Percentiles rank a stretch among this genome's conserved stretches.
phyloP scores from a whole-genome alignment of 2,329 filamentous ascomycete species.

The Lachnellula subtilissima region DNA sequence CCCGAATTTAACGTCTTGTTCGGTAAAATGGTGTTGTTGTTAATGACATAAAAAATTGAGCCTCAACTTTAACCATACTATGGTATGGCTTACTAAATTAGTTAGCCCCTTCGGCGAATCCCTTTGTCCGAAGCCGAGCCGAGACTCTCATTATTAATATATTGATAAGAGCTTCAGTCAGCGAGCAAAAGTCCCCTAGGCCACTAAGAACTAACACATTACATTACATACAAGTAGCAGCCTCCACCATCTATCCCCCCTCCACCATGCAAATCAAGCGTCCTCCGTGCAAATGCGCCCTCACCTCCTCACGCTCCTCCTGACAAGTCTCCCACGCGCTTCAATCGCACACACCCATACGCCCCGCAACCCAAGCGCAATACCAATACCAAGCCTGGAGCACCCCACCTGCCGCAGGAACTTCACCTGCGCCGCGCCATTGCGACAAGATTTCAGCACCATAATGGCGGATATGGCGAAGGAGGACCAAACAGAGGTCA shows the following conservation, averaged over 20 bases:
- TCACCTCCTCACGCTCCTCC: constrained; percentile 4
- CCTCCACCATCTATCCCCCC: neutral
- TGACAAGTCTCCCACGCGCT: constrained; percentile 1
- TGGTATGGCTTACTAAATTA: too few species aligned
- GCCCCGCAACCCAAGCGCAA: neutral
- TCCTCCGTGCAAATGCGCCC: constrained; percentile 3
- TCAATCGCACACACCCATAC: neutral
- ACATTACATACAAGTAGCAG: neutral
- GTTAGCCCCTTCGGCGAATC: too few species aligned
- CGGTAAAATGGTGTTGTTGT: too few species aligned
- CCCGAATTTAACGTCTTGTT: too few species aligned
- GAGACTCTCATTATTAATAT: too few species aligned
- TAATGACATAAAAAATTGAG: too few species aligned
- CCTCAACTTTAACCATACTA: too few species aligned
- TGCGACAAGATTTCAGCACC: constrained; percentile 7
- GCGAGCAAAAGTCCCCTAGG: too few species aligned
- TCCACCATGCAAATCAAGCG: neutral
- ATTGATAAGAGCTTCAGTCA: too few species aligned
- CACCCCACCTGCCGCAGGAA: constrained; percentile 15
- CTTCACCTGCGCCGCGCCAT: constrained; percentile 13
- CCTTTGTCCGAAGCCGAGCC: too few species aligned
- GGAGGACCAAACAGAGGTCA: constrained; percentile 23
- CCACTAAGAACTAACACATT: neutral
- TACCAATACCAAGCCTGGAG: constrained; percentile 6
- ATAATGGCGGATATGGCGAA: constrained; percentile 17